Evolutionary conservation across 176 grass and related monocot species (phyloP).

Genomic region (Phyllostachys edulis): DNA sequence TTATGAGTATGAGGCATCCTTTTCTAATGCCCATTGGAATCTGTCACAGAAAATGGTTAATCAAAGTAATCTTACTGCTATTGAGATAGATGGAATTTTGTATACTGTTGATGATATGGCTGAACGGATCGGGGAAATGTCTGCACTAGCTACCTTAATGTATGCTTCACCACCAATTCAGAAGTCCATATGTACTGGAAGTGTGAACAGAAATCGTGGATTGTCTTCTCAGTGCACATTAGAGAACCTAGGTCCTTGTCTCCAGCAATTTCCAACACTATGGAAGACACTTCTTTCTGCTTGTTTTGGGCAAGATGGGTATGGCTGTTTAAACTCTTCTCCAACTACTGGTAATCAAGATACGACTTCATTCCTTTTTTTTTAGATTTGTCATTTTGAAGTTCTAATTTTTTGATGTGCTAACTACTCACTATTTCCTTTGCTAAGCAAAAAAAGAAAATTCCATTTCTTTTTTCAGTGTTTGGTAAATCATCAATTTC

Average conservation of each 20-base stretch:
- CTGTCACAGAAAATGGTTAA: slow-evolving; percentile 50
- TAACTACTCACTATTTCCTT: neutral
- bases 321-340: slow-evolving; percentile 55
- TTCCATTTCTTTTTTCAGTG: slow-evolving; percentile 38
- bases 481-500: slow-evolving; percentile 62
- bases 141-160: slow-evolving; percentile 93
- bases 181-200: slow-evolving; percentile 75
- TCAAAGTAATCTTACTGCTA: slow-evolving; percentile 45
- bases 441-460: slow-evolving; percentile 24
- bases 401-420: slow-evolving; percentile 16
- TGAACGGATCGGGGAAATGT: slow-evolving; percentile 75
- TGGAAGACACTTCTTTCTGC: slow-evolving; percentile 69
- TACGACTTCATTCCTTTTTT: slow-evolving; percentile 25
- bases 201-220: slow-evolving; percentile 64
- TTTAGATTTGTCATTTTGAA: slow-evolving; percentile 15
- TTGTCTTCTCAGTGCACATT: slow-evolving; percentile 74
- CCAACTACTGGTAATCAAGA: slow-evolving; percentile 55
- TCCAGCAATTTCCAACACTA: slow-evolving; percentile 73
- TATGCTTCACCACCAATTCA: slow-evolving; percentile 81
- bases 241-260: slow-evolving; percentile 64
- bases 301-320: slow-evolving; percentile 74
- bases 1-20: slow-evolving; percentile 82
- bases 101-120: slow-evolving; percentile 83
- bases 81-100: slow-evolving; percentile 80
- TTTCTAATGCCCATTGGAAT: slow-evolving; percentile 81